Evolutionary conservation across 2,329 filamentous ascomycete genomes (phyloP), one percentile per base, ranked within the genome.

Genomic region (Fusarium sarcochroum): DNA sequence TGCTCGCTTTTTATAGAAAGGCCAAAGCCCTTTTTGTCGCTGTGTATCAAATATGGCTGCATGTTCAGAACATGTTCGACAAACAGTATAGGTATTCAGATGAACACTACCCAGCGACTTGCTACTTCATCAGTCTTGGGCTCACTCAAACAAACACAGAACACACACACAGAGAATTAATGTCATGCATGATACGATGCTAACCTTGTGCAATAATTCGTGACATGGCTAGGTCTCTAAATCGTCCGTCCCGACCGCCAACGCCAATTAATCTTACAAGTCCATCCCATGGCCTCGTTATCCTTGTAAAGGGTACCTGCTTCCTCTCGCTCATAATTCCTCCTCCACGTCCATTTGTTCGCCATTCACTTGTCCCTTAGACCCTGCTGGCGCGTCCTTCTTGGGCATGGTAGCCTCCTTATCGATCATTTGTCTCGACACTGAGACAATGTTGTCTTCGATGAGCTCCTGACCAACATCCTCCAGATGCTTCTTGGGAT

Each of bases 361-460:
- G 17, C 83, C 87, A 58, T 86, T 86, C n/a, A 79, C 77, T 53
- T 82, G 79, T 35, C 84, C 85, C 70, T 86, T 85, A 37, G 83
- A 76, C 34, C 76, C 77, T 15, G 79, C 80, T 57, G 80, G 80
- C 14, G 75, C 77, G 62, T 91, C 86, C 81, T 91, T 90, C 79
- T 88, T 90, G 20, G 95, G 93, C 81, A 97, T 93, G 7, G 94
- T 96, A 5, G 96, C 96, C 81, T 99, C 96, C 84, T 98, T 98
- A 84, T 98, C 96, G 76, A 99, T 98, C 95, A 99, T 98, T 81
- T 98, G 96, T 79, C 95, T 88, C 70, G 94, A 97, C n/a, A 99
- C 94, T 5, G 94, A 93, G 14, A 99, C 96, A 70, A 99, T 99
- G 82, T 99, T 99, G 87, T 99, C 96, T 83, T 99, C 97, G 76